Conservation (phyloP, 768 basidiomycete genomes). For the Agrocybe pediades region DNA sequence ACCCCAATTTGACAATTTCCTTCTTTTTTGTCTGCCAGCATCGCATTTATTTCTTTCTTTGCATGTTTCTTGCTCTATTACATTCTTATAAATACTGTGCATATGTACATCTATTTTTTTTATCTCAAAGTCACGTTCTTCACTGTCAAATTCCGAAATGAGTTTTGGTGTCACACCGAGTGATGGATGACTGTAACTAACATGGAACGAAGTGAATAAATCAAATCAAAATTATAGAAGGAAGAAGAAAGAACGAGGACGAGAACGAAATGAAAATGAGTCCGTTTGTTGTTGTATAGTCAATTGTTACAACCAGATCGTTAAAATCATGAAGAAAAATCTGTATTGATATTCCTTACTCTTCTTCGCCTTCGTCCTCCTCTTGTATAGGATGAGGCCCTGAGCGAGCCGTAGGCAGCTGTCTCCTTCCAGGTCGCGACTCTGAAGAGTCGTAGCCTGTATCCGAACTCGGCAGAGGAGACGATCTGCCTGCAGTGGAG, state of each 20-base stretch:
- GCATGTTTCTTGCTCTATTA: no score
- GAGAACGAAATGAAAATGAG: slow-evolving; percentile 6
- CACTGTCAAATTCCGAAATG: no score
- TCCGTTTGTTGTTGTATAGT: not conserved
- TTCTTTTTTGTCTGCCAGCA: no score
- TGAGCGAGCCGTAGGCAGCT: slow-evolving; percentile 67
- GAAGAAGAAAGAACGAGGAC: not conserved
- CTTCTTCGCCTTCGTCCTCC: slow-evolving; percentile 85
- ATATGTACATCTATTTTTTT: no score
- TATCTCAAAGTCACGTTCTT: no score
- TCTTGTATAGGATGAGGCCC: slow-evolving; percentile 80
- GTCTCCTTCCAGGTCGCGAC: slow-evolving; percentile 59
- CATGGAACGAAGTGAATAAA: slow-evolving; percentile 15
- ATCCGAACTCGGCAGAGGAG: slow-evolving; percentile 51
- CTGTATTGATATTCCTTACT: slow-evolving; percentile 39
- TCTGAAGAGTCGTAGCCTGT: slow-evolving; percentile 48
- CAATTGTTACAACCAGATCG: slow-evolving; percentile 4
- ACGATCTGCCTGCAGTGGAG: slow-evolving; percentile 60
- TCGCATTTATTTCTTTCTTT: no score
- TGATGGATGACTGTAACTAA: not conserved
- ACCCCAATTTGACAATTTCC: no score
- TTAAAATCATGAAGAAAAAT: slow-evolving; percentile 6
- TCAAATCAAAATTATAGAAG: slow-evolving; percentile 1
- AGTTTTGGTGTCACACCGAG: no score
- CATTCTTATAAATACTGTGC: no score